Conservation (phyloP, 1,284 basidiomycete genomes). For the Papiliotrema terrestris region DNA sequence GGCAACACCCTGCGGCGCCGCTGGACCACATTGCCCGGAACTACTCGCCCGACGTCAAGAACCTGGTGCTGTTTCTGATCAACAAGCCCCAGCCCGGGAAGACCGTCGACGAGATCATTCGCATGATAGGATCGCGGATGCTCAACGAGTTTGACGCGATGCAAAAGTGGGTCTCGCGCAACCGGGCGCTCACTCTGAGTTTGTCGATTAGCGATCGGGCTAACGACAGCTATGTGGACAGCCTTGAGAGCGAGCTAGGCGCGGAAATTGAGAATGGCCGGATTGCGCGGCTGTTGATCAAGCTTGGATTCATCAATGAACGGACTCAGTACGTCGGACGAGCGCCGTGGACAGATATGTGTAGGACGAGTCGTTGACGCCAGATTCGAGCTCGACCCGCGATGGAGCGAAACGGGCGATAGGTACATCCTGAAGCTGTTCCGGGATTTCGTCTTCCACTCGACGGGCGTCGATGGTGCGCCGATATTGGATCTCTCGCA, state of each 20-base stretch:
- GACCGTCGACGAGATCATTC: conserved; percentile 73
- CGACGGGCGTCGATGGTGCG: conserved; percentile 84
- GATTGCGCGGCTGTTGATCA: conserved; percentile 84
- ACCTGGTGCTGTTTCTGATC: conserved; percentile 72
- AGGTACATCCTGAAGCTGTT: conserved; percentile 97
- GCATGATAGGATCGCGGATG: conserved; percentile 71
- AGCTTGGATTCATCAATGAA: conserved; percentile 98
- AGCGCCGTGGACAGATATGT: conserved; percentile 70
- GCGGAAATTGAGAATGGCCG: conserved; percentile 95
- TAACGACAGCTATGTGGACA: conserved; percentile 65
- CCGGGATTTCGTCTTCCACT: conserved; percentile 97
- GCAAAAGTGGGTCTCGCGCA: conserved; percentile 58
- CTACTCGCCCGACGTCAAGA: conserved; percentile 81
- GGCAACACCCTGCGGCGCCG: conserved; percentile 61
- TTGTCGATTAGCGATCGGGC: background rate
- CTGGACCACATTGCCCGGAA: conserved; percentile 69
- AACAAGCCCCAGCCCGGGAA: conserved; percentile 63
- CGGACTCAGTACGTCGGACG: conserved; percentile 86
- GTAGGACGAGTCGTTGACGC: background rate
- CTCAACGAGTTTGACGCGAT: conserved; percentile 79
- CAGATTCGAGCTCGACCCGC: conserved; percentile 88
- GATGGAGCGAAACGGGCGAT: conserved; percentile 98
- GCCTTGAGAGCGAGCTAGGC: conserved; percentile 77
- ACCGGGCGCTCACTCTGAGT: background rate
- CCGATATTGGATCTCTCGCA: conserved; percentile 88